phyloP scores from a whole-genome alignment of 148 eudicot genomes.

The Limonium bicolor region DNA sequence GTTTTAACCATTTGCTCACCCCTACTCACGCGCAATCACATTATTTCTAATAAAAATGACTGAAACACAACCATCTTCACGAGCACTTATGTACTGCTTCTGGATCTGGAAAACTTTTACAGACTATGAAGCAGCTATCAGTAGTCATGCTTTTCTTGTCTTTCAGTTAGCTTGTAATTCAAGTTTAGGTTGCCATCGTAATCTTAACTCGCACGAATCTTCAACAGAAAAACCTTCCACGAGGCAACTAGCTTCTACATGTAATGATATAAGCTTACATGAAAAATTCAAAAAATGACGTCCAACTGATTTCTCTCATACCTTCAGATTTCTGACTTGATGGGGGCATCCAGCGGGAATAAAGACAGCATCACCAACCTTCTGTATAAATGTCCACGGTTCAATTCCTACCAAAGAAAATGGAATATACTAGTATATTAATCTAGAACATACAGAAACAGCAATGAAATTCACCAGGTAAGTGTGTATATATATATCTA shows the following conservation, averaged over 20 bases:
- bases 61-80: no score
- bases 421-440: not conserved
- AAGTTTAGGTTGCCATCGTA: no score
- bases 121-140: not conserved
- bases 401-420: constrained; percentile 3
- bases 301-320: not conserved
- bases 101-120: no score
- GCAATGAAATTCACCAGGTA: not conserved
- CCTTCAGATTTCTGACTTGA: constrained; percentile 9
- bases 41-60: no score
- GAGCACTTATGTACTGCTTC: no score
- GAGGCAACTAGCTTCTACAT: no score
- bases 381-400: constrained; percentile 10
- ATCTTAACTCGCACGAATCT: no score
- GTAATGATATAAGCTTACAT: no score
- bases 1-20: no score
- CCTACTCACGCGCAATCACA: no score
- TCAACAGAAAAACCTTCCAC: no score
- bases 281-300: not conserved
- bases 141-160: not conserved
- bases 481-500: not conserved
- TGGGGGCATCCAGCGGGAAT: constrained; percentile 11
- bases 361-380: constrained; percentile 8
- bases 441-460: not conserved
- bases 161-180: not conserved